phyloP scores from a whole-genome alignment of 2,329 filamentous ascomycete genomes.

The Lasiodiplodia hormozganensis region DNA sequence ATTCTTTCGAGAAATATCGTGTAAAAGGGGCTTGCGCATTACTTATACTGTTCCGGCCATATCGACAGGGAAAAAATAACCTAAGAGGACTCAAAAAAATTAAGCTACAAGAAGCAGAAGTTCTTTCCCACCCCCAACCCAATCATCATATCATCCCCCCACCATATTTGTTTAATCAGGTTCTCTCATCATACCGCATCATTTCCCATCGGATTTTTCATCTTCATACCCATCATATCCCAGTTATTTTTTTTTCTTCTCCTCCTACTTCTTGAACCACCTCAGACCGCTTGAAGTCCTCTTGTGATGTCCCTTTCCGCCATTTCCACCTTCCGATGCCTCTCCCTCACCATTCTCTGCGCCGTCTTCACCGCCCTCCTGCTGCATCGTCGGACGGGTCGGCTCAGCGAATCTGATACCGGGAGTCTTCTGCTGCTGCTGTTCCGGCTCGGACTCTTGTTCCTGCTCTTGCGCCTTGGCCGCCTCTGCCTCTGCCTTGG shows the following conservation, averaged over 20 bases:
- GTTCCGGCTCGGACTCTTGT: neutral
- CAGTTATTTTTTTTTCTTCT: neutral
- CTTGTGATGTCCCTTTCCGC: slow-evolving; percentile 9
- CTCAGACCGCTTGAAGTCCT: slow-evolving; percentile 24
- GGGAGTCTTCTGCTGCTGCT: slow-evolving; percentile 8
- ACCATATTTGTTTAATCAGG: neutral
- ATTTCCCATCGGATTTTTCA: neutral
- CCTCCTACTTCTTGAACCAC: slow-evolving; percentile 16
- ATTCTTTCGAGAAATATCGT: neutral
- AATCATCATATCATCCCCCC: neutral
- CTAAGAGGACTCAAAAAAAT: neutral
- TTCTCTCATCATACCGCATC: neutral
- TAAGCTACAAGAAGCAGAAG: neutral
- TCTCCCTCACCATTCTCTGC: neutral
- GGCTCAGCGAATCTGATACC: slow-evolving; percentile 33
- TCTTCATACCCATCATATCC: neutral
- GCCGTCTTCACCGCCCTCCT: slow-evolving; percentile 1
- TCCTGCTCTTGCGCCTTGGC: neutral
- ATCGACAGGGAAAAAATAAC: neutral
- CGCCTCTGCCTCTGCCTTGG: neutral
- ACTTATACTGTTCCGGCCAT: neutral
- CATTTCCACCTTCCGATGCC: slow-evolving; percentile 2
- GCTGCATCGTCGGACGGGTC: slow-evolving; percentile 8
- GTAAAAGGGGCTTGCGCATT: neutral
- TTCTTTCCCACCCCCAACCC: neutral